These are phyloP conservation scores for Ophiocordyceps camponoti-leonardi DNA, from an alignment of 2,329 filamentous ascomycete species.

Conservation along the genomic window DNA sequence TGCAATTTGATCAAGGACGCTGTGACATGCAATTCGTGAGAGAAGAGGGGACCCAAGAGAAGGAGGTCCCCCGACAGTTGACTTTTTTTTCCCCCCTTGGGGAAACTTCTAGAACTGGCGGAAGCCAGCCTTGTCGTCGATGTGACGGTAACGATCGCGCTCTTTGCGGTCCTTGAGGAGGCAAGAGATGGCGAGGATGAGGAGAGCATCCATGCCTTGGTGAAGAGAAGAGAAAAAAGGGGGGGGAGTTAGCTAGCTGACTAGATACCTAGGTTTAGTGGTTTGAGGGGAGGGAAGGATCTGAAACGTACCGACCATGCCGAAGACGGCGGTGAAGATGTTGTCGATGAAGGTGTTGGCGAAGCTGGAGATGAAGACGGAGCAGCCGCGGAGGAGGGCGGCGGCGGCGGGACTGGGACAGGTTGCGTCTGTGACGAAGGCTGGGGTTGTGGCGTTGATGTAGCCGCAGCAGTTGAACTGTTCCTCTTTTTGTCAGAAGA, in stretches of 20 bases:
- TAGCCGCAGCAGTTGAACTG: constrained; percentile 74
- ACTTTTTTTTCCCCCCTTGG: too few relatives aligned
- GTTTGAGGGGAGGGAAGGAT: neutral
- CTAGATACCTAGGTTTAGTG: too few relatives aligned
- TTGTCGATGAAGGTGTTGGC: constrained; percentile 56
- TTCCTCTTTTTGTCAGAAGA: too few relatives aligned
- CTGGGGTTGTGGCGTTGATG: constrained; percentile 51
- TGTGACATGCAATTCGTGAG: too few relatives aligned
- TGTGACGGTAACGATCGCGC: constrained; percentile 59
- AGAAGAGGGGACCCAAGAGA: too few relatives aligned
- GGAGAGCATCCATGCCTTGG: constrained; percentile 46
- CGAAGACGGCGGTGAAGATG: constrained; percentile 67
- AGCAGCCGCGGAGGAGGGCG: constrained; percentile 52
- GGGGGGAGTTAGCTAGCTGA: too few relatives aligned
- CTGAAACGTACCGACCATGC: constrained; percentile 44
- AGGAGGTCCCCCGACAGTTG: too few relatives aligned
- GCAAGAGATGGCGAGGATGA: constrained; percentile 57
- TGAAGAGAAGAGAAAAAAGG: neutral
- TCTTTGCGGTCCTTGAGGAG: constrained; percentile 69
- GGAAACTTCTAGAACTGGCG: constrained; percentile 8
- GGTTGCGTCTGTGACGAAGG: constrained; percentile 50
- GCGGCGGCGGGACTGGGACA: constrained; percentile 57
- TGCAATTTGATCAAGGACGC: neutral
- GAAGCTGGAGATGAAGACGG: constrained; percentile 48
- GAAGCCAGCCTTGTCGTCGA: constrained; percentile 59